Evolutionary conservation across 768 basidiomycete genomes (phyloP), one percentile per base, ranked within the genome.

Genomic region (Kondoa malvinella): DNA sequence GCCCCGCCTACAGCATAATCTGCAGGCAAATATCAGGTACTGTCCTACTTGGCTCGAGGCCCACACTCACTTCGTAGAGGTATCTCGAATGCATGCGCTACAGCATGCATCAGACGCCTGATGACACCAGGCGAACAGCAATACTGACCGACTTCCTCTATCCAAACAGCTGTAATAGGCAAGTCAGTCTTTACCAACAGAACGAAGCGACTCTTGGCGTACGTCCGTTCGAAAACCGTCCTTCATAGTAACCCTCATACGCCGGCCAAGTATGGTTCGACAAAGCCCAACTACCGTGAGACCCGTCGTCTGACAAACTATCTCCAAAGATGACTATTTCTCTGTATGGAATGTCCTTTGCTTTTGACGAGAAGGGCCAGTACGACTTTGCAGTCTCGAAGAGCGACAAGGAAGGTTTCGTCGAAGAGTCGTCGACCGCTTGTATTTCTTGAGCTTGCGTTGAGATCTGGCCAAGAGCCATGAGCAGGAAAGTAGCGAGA

Each of bases 301-400:
- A 8, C 40, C 61, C 27, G 12, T 32, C 33, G 32, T 63, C 61
- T 27, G 27, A 30, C 17, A 63, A 33, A 32, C 29, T 31, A 33
- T 63, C 61, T 16, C 61, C 61, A 32, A 63, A 63, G 29, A 27
- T 21, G 61, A 63, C 61, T 3, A 60, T 60, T 25, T 60, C 58
- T 8, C 30, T 14, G 27, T 8, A 60, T 14, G 30, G 40, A 8
- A 50, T 8, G 12, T 50, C 40, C 21, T 21, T 50, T 50, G 40
- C 40, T 50, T 50, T 50, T 8, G 21, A 50, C 12, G 40, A 50
- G 40, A 50, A 50, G 40, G 58, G 58, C 58, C 58, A 60, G 27
- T 60, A 60, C 12, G 58, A 31, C 12, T 14, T 25, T 60, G 58
- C n/a, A 8, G 40, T 50, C 21, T 50, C 40, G 21, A 50, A n/a